These are phyloP conservation scores for Gaeumannomyces tritici DNA, from an alignment of 2,329 filamentous ascomycete species.

Conservation along the genomic window DNA sequence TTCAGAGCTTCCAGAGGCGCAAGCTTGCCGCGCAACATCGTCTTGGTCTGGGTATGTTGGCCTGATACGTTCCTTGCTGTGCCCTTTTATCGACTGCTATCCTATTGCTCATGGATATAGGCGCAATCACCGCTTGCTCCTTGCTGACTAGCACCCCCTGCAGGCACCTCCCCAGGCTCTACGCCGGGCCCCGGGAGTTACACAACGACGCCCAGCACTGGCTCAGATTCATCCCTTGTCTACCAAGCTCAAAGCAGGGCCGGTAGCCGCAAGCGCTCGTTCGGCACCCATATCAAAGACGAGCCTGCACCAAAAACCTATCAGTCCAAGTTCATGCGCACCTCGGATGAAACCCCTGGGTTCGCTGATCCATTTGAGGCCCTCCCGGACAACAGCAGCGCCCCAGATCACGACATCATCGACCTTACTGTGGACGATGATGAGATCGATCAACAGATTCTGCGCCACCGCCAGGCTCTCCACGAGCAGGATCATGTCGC, in stretches of 20 bases:
- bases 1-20: not conserved
- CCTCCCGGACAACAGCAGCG: not conserved
- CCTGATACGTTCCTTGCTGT: not conserved
- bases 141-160: not conserved
- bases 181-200: too few relatives aligned
- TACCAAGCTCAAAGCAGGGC: not conserved
- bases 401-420: conserved; percentile 8
- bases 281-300: conserved; percentile 13
- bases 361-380: conserved; percentile 4
- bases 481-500: not conserved
- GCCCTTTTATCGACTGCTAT: not conserved
- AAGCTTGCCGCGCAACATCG: not conserved
- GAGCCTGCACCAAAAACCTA: not conserved
- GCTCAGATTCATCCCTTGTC: not conserved
- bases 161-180: not conserved
- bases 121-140: not conserved
- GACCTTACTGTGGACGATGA: conserved; percentile 18
- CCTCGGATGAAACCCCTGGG: not conserved
- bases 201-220: not conserved
- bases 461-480: not conserved
- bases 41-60: not conserved
- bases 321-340: not conserved
- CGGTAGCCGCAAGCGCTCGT: conserved; percentile 16
- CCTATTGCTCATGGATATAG: not conserved
- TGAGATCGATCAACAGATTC: not conserved